Evolutionary conservation across 2,329 filamentous ascomycete genomes (phyloP), one percentile per base, ranked within the genome.

Genomic region (Cercospora citrullina): DNA sequence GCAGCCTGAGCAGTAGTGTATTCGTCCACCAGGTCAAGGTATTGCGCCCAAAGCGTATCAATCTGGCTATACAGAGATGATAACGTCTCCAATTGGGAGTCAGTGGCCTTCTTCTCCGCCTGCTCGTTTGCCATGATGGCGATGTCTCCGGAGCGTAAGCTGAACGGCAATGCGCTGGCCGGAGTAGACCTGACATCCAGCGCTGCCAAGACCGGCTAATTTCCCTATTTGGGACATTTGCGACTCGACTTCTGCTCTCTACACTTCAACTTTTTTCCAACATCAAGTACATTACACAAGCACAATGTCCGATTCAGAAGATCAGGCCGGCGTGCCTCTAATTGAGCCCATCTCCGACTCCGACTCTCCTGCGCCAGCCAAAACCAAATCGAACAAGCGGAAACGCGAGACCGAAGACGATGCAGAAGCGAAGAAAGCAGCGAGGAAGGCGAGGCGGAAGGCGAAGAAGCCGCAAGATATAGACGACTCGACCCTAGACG

Each of bases 1-100:
- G 84, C 77, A 28, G 81, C 75, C 68, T 87, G 87, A 3, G 91
- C 84, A 21, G 79, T 78, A 12, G 87, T 86, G 81, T 94, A 93
- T 73, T 88, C 81, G 77, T 93, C 85, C 1, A 94, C 80, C 1
- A 91, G 83, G 64, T 77, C 69, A 9, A 94, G 86, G 76, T 93
- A 92, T 36, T 82, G 84, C 77, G 86, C 85, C 26, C 93, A 82
- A 30, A 92, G 84, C 60, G 75, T 71, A 77, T 93, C 91, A 65
- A 93, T 87, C 33, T 73, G 71, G 72, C 76, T 75, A 74, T 83
- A 68, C 30, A 82, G 72, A 8, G 66, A 71, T 14, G n/a, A 16
- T 14, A 69, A 23, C 14, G 31, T 45, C 8, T 45, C 51, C 10
- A 5, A 9, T 21, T 57, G 26, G 8, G 18, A 5, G 26, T 16